A percentile compares a stretch with the other conserved stretches of the same genome.
phyloP scores from a whole-genome alignment of 768 basidiomycete species.

The Russula earlei region DNA sequence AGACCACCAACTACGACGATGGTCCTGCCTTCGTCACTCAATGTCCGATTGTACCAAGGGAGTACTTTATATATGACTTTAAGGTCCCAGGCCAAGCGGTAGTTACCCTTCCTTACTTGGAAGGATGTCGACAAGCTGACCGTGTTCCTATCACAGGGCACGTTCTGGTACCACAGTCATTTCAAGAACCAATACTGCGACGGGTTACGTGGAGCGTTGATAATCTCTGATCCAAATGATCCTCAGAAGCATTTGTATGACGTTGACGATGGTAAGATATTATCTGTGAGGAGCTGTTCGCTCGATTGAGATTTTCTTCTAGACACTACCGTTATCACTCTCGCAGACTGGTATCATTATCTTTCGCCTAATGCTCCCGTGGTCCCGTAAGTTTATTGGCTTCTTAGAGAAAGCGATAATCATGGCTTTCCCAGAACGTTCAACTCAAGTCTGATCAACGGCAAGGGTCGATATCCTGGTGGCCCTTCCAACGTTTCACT shows the following conservation, averaged over 20 bases:
- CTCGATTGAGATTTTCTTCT: not conserved
- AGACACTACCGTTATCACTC: conserved; percentile 40
- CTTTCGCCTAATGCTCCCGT: not conserved
- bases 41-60: conserved; percentile 32
- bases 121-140: not conserved
- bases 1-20: conserved; percentile 17
- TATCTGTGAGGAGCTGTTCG: not conserved
- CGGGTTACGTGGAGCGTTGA: conserved; percentile 32
- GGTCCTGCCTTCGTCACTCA: conserved; percentile 27
- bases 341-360: conserved; percentile 33
- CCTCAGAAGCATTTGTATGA: conserved; percentile 25
- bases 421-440: conserved; percentile 16
- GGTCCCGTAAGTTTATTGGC: not conserved
- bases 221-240: conserved; percentile 28
- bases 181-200: conserved; percentile 33
- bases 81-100: conserved; percentile 27
- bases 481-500: conserved; percentile 3
- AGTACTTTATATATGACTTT: conserved; percentile 36
- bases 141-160: conserved; percentile 13
- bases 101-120: not conserved
- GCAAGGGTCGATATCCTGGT: conserved; percentile 33
- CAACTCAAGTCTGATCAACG: conserved; percentile 38
- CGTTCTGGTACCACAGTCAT: conserved; percentile 39
- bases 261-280: conserved; percentile 24
- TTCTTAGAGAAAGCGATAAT: not conserved